These are phyloP conservation scores for Yamadazyma tumulicola DNA, from an alignment of 805 yeast species.

Conservation along the genomic window DNA sequence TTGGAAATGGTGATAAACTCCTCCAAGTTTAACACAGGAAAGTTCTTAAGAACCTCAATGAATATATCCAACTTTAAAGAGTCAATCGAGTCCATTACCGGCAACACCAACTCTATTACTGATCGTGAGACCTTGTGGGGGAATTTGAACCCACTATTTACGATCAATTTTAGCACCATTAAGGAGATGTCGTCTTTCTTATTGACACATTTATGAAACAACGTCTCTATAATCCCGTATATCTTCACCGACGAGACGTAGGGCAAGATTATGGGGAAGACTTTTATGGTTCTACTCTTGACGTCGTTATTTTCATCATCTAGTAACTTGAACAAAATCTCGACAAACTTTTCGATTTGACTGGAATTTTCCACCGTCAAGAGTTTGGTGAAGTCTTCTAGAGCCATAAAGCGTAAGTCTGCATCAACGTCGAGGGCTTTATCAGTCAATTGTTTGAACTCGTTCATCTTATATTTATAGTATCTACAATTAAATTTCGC, in stretches of 20 bases:
- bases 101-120: constrained; percentile 37
- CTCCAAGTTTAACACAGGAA: constrained; percentile 39
- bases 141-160: constrained; percentile 27
- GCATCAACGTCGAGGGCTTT: constrained; percentile 68
- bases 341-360: constrained; percentile 33
- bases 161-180: constrained; percentile 48
- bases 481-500: constrained; percentile 5
- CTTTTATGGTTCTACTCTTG: constrained; percentile 67
- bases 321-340: constrained; percentile 41
- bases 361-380: constrained; percentile 23
- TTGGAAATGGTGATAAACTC: constrained; percentile 29
- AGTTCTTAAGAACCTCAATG: constrained; percentile 49
- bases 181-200: constrained; percentile 37
- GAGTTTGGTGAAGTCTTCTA: constrained; percentile 62
- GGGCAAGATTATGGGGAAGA: constrained; percentile 40
- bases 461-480: constrained; percentile 18
- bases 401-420: constrained; percentile 81
- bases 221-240: constrained; percentile 25
- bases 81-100: constrained; percentile 32
- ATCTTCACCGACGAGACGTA: constrained; percentile 29
- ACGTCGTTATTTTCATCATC: constrained; percentile 69
- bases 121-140: constrained; percentile 18
- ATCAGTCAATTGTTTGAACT: constrained; percentile 30
- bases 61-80: constrained; percentile 62
- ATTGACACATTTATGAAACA: constrained; percentile 21